phyloP scores from a whole-genome alignment of 177 flowering plant species.

The Vitis hybrid region DNA sequence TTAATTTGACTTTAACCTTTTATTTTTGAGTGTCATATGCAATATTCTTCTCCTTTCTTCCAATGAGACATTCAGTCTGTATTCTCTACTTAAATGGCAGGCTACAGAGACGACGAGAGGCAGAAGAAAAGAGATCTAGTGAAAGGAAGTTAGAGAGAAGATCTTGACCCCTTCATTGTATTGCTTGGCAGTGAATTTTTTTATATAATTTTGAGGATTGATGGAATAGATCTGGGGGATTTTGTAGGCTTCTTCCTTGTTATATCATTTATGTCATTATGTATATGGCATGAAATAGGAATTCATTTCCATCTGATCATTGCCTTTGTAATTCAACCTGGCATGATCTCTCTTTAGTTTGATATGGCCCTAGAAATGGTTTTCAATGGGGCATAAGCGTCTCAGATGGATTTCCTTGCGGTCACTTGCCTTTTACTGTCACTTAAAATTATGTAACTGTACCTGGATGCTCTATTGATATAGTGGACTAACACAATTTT shows the following conservation, averaged over 20 bases:
- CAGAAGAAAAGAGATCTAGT: conserved; percentile 70
- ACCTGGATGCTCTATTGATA: too few species aligned
- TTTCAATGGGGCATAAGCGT: neutral
- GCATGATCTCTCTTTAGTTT: neutral
- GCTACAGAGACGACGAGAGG: conserved; percentile 79
- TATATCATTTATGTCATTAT: neutral
- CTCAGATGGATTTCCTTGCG: too few species aligned
- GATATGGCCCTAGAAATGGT: neutral
- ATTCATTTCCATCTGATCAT: neutral
- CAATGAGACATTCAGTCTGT: neutral
- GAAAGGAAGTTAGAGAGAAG: conserved; percentile 67
- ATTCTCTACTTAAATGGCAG: conserved; percentile 30
- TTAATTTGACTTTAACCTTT: too few species aligned
- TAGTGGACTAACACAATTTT: too few species aligned
- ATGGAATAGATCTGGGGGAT: neutral
- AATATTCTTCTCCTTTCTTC: too few species aligned
- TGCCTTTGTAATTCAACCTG: neutral
- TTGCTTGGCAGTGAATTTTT: neutral
- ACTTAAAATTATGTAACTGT: too few species aligned
- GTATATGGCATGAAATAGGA: neutral
- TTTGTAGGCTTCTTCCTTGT: neutral
- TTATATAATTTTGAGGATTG: neutral
- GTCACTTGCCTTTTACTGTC: too few species aligned
- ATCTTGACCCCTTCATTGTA: conserved; percentile 31
- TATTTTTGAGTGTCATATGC: too few species aligned